A percentile compares a stretch with the other conserved stretches of the same genome.
phyloP scores from a whole-genome alignment of 1,284 basidiomycete species.

The Pseudozyma tsukubaensis region DNA sequence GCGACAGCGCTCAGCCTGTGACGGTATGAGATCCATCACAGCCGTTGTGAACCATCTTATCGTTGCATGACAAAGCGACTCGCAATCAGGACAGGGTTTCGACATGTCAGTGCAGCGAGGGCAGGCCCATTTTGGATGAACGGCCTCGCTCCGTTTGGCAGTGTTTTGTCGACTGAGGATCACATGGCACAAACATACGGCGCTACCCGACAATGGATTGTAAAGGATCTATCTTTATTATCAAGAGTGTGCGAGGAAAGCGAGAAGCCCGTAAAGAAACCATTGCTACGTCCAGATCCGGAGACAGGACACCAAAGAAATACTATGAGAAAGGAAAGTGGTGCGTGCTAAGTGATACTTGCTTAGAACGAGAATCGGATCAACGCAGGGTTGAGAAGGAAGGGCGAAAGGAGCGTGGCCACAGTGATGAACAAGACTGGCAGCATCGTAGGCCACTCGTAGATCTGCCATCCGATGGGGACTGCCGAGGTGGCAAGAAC shows the following conservation, averaged over 20 bases:
- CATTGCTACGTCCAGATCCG: constrained; percentile 5
- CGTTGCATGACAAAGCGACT: too few relatives aligned
- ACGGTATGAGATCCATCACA: too few relatives aligned
- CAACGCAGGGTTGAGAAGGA: constrained; percentile 27
- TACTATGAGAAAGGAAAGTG: not conserved
- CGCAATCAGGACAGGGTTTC: too few relatives aligned
- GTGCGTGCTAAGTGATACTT: not conserved
- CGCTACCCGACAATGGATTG: too few relatives aligned
- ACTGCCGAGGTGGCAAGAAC: constrained; percentile 21
- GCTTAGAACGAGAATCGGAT: constrained; percentile 32
- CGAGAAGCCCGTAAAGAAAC: constrained; percentile 5
- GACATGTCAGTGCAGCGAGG: too few relatives aligned
- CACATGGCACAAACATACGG: too few relatives aligned
- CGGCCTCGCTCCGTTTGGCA: too few relatives aligned
- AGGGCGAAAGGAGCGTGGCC: constrained; percentile 24
- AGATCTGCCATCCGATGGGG: constrained; percentile 26
- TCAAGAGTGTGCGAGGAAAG: not conserved
- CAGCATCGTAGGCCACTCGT: constrained; percentile 30
- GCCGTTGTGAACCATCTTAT: too few relatives aligned
- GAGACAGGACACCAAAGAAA: not conserved
- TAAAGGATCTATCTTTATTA: not conserved
- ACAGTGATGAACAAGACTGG: constrained; percentile 22
- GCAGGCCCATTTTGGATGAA: too few relatives aligned
- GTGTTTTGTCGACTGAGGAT: too few relatives aligned
- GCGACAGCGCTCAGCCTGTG: too few relatives aligned